These are phyloP conservation scores for Ophiosphaerella korrae DNA, from an alignment of 2,329 filamentous ascomycete species.

Conservation along the genomic window DNA sequence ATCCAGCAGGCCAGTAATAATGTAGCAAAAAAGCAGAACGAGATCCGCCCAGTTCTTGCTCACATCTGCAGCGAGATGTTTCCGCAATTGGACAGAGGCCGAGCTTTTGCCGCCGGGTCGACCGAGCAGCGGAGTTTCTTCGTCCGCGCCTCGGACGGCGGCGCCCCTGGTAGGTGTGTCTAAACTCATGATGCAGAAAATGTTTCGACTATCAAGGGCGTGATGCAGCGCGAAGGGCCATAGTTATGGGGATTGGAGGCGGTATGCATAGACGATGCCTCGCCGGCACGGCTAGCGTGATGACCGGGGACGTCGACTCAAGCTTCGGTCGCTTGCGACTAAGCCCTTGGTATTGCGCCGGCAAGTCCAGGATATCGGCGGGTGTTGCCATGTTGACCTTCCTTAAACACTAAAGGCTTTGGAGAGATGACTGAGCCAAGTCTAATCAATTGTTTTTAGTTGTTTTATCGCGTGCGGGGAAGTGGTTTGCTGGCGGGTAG, in stretches of 20 bases:
- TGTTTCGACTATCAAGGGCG: constrained; percentile 8
- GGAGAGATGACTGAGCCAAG: constrained; percentile 8
- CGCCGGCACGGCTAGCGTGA: constrained; percentile 2
- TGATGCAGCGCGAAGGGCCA: constrained; percentile 6
- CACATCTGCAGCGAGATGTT: constrained; percentile 56
- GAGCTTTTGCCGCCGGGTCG: constrained; percentile 25
- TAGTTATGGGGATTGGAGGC: constrained; percentile 14
- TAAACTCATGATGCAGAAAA: constrained; percentile 19
- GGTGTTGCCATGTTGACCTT: constrained; percentile 10
- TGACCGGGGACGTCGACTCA: constrained; percentile 25
- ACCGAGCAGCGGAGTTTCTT: constrained; percentile 42
- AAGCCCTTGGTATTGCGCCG: constrained; percentile 24
- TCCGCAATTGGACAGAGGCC: constrained; percentile 23
- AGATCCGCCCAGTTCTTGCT: constrained; percentile 69
- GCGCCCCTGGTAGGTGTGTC: constrained; percentile 6
- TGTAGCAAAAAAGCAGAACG: constrained; percentile 72
- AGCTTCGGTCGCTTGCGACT: constrained; percentile 19
- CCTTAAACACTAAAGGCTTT: constrained; percentile 5
- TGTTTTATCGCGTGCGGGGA: constrained; percentile 19
- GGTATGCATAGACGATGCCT: constrained; percentile 4
- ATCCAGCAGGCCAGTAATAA: constrained; percentile 78
- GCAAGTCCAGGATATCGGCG: constrained; percentile 35
- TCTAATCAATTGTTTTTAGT: constrained; percentile 4
- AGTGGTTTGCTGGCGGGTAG: neutral
- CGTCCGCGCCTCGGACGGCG: constrained; percentile 23